Evolutionary conservation across 208 protist species (phyloP), one percentile per base, ranked within the genome.

Genomic region (Leishmania braziliensis): DNA sequence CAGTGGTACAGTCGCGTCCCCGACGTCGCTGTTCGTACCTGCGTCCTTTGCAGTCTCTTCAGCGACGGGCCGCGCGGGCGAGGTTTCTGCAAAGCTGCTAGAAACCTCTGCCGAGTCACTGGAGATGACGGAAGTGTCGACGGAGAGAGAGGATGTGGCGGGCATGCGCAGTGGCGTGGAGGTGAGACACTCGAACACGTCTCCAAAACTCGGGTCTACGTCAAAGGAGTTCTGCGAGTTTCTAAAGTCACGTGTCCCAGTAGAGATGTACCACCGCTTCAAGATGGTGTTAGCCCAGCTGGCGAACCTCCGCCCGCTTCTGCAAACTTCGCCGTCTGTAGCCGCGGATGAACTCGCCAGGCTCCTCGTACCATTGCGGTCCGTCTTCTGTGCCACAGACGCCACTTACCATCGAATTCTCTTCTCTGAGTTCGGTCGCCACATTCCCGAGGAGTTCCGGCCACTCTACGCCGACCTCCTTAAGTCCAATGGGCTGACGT

Each of bases 141-240:
- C 50, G 51, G 26, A 23, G 33, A 36, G 33, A 43, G 20, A 43
- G 2, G 62, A 16, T 16, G 36, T 54, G 6, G 23, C 26, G 8
- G 60, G 3, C 53, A 10, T 50, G 72, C 29, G n/a, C 53, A n/a
- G 26, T 48, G 26, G 2, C 4, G 72, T 48, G 48, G 51, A 48
- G 72, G n/a, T 8, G 9, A 12, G 46, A 26, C 39, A n/a, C 26
- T 29, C 69, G 48, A 26, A 73, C 8, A 50, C 29, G 26, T 77
- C 65, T 20, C 43, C 78, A 3, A 20, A 78, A 2, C 46, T 94
- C 9, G 94, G 91, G 23, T 62, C 82, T 14, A 91, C 86, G 3
- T 95, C 95, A 14, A 90, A 88, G 75, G 92, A 98, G 79, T 96
- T 96, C 84, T 96, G 95, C 85, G 85, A 89, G 16, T 96, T 91